Base-by-base conservation (phyloP, 129 eudicot genomes). In the Daucus carota region DNA sequence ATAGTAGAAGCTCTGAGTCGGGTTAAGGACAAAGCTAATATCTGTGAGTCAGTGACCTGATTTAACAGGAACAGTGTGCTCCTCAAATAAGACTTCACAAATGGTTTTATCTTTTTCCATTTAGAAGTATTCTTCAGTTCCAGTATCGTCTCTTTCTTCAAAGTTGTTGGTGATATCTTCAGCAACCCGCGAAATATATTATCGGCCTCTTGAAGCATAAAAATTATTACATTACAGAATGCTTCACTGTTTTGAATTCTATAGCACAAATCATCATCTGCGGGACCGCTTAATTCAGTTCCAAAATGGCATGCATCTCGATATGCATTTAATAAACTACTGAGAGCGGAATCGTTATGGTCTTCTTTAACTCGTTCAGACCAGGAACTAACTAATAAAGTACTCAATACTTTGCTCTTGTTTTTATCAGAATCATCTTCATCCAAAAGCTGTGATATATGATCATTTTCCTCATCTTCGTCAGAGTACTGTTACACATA, bases 241-340 rank as follows among this genome's bases (percentile, higher is more conserved):
- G 92, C 82, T 36, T 86, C 94, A 54, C 84, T 85, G 84, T 80
- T 81, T 50, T 89, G 88, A 82, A 91, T 78, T 70, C 17, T 74
- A 28, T 80, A 86, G 77, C 46, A 34, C 57, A 70, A 20, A 50
- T 29, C 72, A 63, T 52, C 48, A 34, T 69, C 86, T 81, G 75
- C 8, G 32, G 31, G 62, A 8, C 88, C 85, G 63, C 76, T 73
- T 70, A 88, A 88, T 80, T 89, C 96, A 16, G 85, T 68, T 76
- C 97, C 97, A 75, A 84, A 85, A 80, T 88, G 99, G 81, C 96
- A 95, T 48, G 94, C 99, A 67, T 93, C 86, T 40, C 97, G 96
- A 81, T 91, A 92, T 17, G 96, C 99, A 75, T 95, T 95, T 52
- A 95, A 72, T 9, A 95, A 88, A 80, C 83, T 80, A 31, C 75